Conservation (phyloP, 768 basidiomycete species). For the Cantharellus cinnabarinus region DNA sequence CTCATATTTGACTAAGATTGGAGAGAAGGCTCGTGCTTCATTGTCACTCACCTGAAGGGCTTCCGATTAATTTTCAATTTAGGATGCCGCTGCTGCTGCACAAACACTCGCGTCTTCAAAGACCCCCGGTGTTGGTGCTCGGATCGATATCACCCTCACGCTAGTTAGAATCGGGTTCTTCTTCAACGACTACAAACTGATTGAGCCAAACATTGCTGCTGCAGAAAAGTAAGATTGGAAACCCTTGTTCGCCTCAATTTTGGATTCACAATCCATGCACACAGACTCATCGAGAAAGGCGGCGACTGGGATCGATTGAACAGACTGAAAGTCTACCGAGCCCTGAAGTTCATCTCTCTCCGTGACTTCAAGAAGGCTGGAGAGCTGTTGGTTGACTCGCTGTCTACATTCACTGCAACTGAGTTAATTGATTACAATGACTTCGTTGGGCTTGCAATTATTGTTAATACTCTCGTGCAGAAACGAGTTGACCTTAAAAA, state of each 20-base stretch:
- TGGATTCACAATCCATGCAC: not conserved
- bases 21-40: slow-evolving; percentile 38
- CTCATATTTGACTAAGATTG: slow-evolving; percentile 71
- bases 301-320: slow-evolving; percentile 98
- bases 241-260: not conserved
- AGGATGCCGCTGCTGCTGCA: slow-evolving; percentile 70
- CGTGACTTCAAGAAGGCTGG: slow-evolving; percentile 81
- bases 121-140: slow-evolving; percentile 76
- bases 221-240: slow-evolving; percentile 46
- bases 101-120: slow-evolving; percentile 74
- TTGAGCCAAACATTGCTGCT: slow-evolving; percentile 48
- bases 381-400: slow-evolving; percentile 72
- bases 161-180: slow-evolving; percentile 82
- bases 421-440: slow-evolving; percentile 79
- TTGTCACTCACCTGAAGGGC: not conserved
- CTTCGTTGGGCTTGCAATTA: slow-evolving; percentile 69
- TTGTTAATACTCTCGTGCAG: slow-evolving; percentile 56
- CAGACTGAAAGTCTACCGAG: slow-evolving; percentile 88
- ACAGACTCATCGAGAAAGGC: slow-evolving; percentile 76
- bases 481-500: slow-evolving; percentile 78
- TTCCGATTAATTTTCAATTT: not conserved
- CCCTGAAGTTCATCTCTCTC: slow-evolving; percentile 63
- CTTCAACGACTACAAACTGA: slow-evolving; percentile 56
- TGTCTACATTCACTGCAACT: slow-evolving; percentile 86
- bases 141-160: slow-evolving; percentile 82